phyloP scores from a whole-genome alignment of 805 yeast genomes.

The Pichia exigua region DNA sequence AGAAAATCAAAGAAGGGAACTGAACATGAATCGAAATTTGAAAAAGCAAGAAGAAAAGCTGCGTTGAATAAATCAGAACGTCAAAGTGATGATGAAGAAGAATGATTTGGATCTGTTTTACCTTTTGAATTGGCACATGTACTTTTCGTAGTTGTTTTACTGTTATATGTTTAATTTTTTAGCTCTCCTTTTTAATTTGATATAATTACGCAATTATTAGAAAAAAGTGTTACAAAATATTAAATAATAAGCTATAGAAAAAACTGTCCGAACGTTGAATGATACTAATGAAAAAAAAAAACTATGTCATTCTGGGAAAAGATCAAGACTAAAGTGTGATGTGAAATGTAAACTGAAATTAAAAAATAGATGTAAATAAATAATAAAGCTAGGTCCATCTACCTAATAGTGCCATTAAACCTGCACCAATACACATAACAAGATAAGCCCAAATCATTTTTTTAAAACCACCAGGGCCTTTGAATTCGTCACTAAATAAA shows the following conservation, averaged over 20 bases:
- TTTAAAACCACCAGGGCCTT: slow-evolving; percentile 46
- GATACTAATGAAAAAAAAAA: neutral
- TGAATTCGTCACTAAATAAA: slow-evolving; percentile 53
- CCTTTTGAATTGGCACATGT: neutral
- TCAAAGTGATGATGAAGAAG: slow-evolving; percentile 33
- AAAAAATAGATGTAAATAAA: neutral
- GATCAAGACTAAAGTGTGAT: neutral
- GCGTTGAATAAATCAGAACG: slow-evolving; percentile 23
- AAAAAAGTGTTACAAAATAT: no score
- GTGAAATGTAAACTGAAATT: neutral
- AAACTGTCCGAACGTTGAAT: no score
- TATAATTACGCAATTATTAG: neutral
- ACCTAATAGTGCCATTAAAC: slow-evolving; percentile 69
- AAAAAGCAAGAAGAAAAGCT: slow-evolving; percentile 25
- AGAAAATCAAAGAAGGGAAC: neutral
- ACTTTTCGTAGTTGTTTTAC: no score
- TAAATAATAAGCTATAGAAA: no score
- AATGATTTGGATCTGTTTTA: slow-evolving; percentile 7
- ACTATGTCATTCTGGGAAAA: neutral
- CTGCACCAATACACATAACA: slow-evolving; percentile 59
- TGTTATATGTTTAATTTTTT: neutral
- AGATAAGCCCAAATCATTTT: slow-evolving; percentile 45
- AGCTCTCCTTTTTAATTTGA: neutral
- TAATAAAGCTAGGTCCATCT: slow-evolving; percentile 48
- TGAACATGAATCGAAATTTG: slow-evolving; percentile 19